Evolutionary conservation across 768 basidiomycete species (phyloP).

Genomic region (Boletus sensibilis): DNA sequence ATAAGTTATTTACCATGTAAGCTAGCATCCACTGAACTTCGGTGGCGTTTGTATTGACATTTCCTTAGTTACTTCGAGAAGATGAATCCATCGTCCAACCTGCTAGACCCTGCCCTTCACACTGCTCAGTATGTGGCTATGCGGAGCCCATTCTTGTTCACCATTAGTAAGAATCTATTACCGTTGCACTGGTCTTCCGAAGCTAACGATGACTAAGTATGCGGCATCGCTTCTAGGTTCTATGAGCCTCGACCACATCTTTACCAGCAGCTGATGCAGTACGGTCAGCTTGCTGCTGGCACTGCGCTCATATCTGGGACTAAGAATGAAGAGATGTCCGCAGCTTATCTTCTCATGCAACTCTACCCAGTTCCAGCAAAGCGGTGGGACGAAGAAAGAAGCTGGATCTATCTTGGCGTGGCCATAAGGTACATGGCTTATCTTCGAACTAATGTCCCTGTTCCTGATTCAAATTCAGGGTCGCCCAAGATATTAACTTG

Average conservation of each 20-base stretch:
- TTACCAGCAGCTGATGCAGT: slow-evolving; percentile 69
- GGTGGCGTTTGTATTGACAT: neutral
- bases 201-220: slow-evolving; percentile 51
- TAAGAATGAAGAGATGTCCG: slow-evolving; percentile 82
- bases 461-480: slow-evolving; percentile 42
- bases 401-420: slow-evolving; percentile 86
- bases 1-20: slow-evolving; percentile 71
- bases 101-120: slow-evolving; percentile 82
- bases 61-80: slow-evolving; percentile 63
- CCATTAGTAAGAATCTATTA: slow-evolving; percentile 65
- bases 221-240: slow-evolving; percentile 84
- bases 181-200: neutral
- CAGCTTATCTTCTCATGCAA: slow-evolving; percentile 79
- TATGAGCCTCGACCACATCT: slow-evolving; percentile 68
- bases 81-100: slow-evolving; percentile 75
- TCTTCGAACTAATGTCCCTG: neutral
- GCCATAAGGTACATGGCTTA: slow-evolving; percentile 65
- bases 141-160: slow-evolving; percentile 89
- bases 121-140: slow-evolving; percentile 78
- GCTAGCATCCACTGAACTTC: slow-evolving; percentile 18
- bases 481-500: slow-evolving; percentile 87
- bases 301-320: slow-evolving; percentile 71
- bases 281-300: slow-evolving; percentile 74
- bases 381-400: slow-evolving; percentile 87
- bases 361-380: slow-evolving; percentile 73